Evolutionary conservation across 805 yeast species (phyloP), one percentile per base, ranked within the genome.

Genomic region (Kodamaea hsintzibuensis): DNA sequence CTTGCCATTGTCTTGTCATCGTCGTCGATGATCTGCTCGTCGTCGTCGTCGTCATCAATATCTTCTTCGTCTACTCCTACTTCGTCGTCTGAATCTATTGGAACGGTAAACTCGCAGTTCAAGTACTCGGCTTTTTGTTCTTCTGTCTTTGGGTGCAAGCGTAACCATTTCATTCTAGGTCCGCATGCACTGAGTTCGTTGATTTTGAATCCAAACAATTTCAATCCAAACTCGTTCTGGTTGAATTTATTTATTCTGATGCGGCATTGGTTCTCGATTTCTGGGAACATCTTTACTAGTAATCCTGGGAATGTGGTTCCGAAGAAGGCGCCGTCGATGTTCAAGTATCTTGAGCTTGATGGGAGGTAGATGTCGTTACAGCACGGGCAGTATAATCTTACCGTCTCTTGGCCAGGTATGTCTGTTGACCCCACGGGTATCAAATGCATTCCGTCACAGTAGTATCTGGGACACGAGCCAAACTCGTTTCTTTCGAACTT

Each of bases 291-390:
- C 66, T 91, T 89, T 56, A 95, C 83, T 63, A 95, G 88, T 60
- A 95, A 80, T 1, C 97, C 98, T 0, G 97, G 95, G 73, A 95
- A 95, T 37, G 96, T 86, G 0, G 98, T 91, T 4, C 99, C 98
- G 75, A 96, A 95, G 64, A 88, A 95, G 0, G 98, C 97, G 4
- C 99, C 99, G 70, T 95, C 99, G 43, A 95, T 83, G 65, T 90
- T 89, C 54, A 89, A 74, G 70, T 89, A 92, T 57, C 96, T 79
- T n/a, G 92, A 84, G 53, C 91, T 86, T 53, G 87, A 84, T 1
- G 98, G 98, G 49, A 91, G 72, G 70, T 95, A 95, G 42, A 93
- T 79, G 65, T 95, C 99, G 65, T 86, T 84, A 72, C 99, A 95
- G 67, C 93, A 86, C 1, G 99, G 98, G 72, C 99, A 95, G 69